These are phyloP conservation scores for Xanthoparmelia taractica DNA, from an alignment of 495 filamentous ascomycete genomes.

Conservation along the genomic window DNA sequence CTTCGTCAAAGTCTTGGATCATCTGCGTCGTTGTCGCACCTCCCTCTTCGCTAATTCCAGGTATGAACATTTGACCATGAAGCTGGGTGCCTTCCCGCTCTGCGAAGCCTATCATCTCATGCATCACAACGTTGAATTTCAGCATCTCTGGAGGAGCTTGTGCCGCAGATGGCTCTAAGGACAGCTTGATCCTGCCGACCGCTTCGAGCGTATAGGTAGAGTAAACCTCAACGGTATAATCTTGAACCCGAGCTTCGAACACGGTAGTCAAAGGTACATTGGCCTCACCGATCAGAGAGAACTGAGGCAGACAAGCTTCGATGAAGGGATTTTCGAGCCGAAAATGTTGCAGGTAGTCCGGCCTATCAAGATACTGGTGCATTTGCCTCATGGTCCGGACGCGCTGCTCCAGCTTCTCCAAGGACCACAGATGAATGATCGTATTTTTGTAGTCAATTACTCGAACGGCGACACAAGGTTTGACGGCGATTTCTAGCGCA, in stretches of 20 bases:
- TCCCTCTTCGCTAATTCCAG: conserved; percentile 83
- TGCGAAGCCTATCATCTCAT: conserved; percentile 90
- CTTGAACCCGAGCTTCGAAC: conserved; percentile 90
- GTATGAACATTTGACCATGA: conserved; percentile 92
- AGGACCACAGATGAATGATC: conserved; percentile 88
- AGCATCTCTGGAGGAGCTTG: conserved; percentile 85
- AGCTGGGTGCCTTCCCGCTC: conserved; percentile 94
- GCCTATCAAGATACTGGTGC: conserved; percentile 90
- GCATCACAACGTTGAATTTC: conserved; percentile 99
- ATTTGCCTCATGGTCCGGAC: conserved; percentile 90
- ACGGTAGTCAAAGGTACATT: conserved; percentile 91
- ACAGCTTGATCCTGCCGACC: conserved; percentile 81
- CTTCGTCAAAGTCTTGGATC: conserved; percentile 90
- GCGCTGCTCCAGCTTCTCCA: conserved; percentile 82
- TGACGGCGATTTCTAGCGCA: conserved; percentile 69
- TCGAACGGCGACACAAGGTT: conserved; percentile 85
- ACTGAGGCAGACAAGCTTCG: conserved; percentile 81
- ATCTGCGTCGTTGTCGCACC: conserved; percentile 91
- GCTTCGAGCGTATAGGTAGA: conserved; percentile 89
- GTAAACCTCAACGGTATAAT: conserved; percentile 80
- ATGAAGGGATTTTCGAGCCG: conserved; percentile 66
- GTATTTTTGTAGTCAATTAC: conserved; percentile 85
- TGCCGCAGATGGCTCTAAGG: conserved; percentile 87
- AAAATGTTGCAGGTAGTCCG: conserved; percentile 75
- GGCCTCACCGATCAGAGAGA: conserved; percentile 86